Base-by-base conservation (phyloP, 441 rosid species). In the Dalechampia spathulata region DNA sequence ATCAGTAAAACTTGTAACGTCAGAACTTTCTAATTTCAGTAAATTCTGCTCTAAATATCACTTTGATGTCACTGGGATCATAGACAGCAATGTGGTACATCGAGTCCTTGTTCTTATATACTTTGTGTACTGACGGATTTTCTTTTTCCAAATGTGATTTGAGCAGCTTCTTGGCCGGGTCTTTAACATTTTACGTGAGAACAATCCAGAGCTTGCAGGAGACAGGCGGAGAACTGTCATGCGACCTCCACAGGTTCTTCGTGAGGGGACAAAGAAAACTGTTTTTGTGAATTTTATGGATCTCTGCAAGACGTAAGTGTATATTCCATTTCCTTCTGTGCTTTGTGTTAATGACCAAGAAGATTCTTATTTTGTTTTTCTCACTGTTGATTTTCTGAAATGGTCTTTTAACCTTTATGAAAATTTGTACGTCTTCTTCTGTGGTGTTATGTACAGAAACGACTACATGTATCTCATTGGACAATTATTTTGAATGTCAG, bases 251-350 rank as follows among this genome's bases (percentile, higher is more conserved):
- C 83, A 87, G 67, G 85, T 85, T 56, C 83, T 83, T 64, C 87
- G 79, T 37, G 90, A 87, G 63, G 85, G 90, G n/a, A 87, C 85
- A 57, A 83, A 83, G 82, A 87, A 83, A 72, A 85, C 90, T 4
- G 80, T 78, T 28, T 83, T 87, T 55, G 90, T 78, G 65, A 87
- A 85, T 70, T 87, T 85, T 59, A 81, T 79, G 93, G 96, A 85
- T 71, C 80, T 83, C 64, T 87, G 93, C 85, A 81, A 73, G 66
- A 78, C 82, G 87, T 87, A 74, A 40, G 86, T 61, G 50, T 44
- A 52, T 55, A 15, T 45, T 25, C 15, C 26, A 13, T 38, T 42
- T 12, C 27, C 48, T 46, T 62, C 34, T 30, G 5, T 20, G 39
- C 40, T 10, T 9, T 51, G 5, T 12, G 15, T 3, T 6, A 23